Conservation (phyloP, 345 rosid species). For the Citrus australasica region DNA sequence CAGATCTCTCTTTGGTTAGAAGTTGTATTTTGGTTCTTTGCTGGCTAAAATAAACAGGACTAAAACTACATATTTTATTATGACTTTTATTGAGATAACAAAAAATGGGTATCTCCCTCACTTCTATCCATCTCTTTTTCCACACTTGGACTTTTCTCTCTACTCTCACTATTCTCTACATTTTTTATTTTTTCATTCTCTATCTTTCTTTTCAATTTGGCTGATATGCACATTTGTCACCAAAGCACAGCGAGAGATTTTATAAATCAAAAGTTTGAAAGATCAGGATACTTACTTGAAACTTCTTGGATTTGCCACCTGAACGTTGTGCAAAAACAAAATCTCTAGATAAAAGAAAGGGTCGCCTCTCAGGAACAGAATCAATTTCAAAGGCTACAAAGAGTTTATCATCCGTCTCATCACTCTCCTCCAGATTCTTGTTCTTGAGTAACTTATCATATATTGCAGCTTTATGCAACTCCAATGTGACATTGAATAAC, state of each 20-base stretch:
- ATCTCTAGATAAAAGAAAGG: conserved; percentile 42
- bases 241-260: not conserved
- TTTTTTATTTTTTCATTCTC: too few relatives aligned
- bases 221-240: not conserved
- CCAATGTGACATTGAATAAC: conserved; percentile 17
- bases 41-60: not conserved
- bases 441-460: conserved; percentile 1
- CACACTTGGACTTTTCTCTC: not conserved
- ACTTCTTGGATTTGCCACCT: conserved; percentile 16
- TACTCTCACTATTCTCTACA: not conserved
- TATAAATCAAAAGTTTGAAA: not conserved
- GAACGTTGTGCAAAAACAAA: conserved; percentile 29
- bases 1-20: not conserved
- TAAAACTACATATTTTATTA: not conserved
- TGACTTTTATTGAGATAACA: not conserved
- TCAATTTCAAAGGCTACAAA: conserved; percentile 29
- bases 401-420: conserved; percentile 13
- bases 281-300: conserved; percentile 24
- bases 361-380: conserved; percentile 18
- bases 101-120: not conserved
- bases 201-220: not conserved
- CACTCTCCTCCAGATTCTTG: not conserved
- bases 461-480: conserved; percentile 22
- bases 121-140: not conserved
- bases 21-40: not conserved